Conservation (phyloP, 768 basidiomycete species). For the Sutorius australiensis region DNA sequence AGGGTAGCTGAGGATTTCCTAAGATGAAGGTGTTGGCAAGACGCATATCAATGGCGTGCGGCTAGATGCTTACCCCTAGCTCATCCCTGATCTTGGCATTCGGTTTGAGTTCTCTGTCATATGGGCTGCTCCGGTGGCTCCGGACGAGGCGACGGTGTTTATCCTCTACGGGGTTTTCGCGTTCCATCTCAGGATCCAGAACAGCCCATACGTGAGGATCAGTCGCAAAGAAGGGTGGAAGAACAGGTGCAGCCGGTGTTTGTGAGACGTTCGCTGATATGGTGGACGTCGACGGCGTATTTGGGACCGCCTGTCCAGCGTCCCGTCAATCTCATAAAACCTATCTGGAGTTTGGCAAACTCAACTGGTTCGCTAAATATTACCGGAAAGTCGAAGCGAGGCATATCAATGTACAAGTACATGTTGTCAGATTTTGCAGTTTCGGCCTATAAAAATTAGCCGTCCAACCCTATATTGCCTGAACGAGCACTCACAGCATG, state of each 20-base stretch:
- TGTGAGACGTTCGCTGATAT: constrained; percentile 41
- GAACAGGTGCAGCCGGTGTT: constrained; percentile 36
- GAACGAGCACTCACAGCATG: constrained; percentile 62
- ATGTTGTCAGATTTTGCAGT: constrained; percentile 88
- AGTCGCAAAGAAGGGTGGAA: constrained; percentile 47
- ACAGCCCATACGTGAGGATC: constrained; percentile 83
- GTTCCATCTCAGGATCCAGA: constrained; percentile 83
- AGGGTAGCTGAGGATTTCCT: constrained; percentile 90
- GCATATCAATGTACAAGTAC: constrained; percentile 95
- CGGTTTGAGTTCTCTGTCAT: constrained; percentile 94
- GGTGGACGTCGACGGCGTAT: constrained; percentile 38
- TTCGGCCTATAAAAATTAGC: constrained; percentile 60
- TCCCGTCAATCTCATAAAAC: background rate
- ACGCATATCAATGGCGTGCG: background rate
- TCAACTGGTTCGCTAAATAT: constrained; percentile 88
- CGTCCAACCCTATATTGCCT: background rate
- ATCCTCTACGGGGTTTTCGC: constrained; percentile 96
- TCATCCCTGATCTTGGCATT: constrained; percentile 95
- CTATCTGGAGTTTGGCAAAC: constrained; percentile 21
- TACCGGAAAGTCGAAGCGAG: constrained; percentile 95
- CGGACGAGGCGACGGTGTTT: constrained; percentile 93
- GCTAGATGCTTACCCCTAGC: constrained; percentile 59
- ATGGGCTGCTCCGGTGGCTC: constrained; percentile 91
- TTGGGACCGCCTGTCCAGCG: constrained; percentile 38
- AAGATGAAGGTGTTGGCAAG: background rate